A percentile compares a stretch with the other conserved stretches of the same genome.
phyloP scores from a whole-genome alignment of 2,329 filamentous ascomycete genomes.

The Botrytis byssoidea region DNA sequence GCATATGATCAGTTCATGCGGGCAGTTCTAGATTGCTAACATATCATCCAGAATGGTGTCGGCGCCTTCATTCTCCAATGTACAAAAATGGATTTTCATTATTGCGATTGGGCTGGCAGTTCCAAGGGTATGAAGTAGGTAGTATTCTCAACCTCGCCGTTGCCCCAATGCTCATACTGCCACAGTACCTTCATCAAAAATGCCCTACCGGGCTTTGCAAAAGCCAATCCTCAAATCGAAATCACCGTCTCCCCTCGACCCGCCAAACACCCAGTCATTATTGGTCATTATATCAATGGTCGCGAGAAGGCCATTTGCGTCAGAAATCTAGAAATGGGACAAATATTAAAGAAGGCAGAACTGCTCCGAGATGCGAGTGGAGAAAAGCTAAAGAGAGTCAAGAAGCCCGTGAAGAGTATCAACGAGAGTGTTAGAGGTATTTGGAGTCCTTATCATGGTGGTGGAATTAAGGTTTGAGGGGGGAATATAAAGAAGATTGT shows the following conservation, averaged over 20 bases:
- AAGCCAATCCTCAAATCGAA: slow-evolving; percentile 81
- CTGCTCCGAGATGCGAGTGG: slow-evolving; percentile 72
- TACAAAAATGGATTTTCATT: slow-evolving; percentile 93
- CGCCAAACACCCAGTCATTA: slow-evolving; percentile 83
- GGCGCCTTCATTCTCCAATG: slow-evolving; percentile 97
- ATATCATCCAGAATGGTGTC: slow-evolving; percentile 76
- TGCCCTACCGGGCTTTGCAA: slow-evolving; percentile 73
- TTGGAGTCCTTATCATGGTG: slow-evolving; percentile 69
- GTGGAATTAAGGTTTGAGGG: slow-evolving; percentile 38
- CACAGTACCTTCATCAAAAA: slow-evolving; percentile 76
- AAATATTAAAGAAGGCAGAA: slow-evolving; percentile 78
- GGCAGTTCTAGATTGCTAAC: slow-evolving; percentile 22
- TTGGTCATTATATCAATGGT: slow-evolving; percentile 91
- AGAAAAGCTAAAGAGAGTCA: slow-evolving; percentile 65
- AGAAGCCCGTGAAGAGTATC: slow-evolving; percentile 63
- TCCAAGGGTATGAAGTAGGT: slow-evolving; percentile 91
- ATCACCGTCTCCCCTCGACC: slow-evolving; percentile 88
- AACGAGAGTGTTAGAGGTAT: slow-evolving; percentile 67
- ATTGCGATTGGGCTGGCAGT: slow-evolving; percentile 94
- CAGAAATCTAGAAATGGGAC: slow-evolving; percentile 74
- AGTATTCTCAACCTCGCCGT: not conserved
- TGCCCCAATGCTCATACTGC: slow-evolving; percentile 11
- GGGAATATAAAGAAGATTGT: not conserved
- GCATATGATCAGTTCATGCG: slow-evolving; percentile 22
- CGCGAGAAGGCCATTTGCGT: slow-evolving; percentile 83